Percentiles rank a stretch among this genome's conserved stretches.
These are phyloP conservation scores for Trichophyton schoenleinii DNA, from an alignment of 2,329 filamentous ascomycete species.

Conservation along the genomic window DNA sequence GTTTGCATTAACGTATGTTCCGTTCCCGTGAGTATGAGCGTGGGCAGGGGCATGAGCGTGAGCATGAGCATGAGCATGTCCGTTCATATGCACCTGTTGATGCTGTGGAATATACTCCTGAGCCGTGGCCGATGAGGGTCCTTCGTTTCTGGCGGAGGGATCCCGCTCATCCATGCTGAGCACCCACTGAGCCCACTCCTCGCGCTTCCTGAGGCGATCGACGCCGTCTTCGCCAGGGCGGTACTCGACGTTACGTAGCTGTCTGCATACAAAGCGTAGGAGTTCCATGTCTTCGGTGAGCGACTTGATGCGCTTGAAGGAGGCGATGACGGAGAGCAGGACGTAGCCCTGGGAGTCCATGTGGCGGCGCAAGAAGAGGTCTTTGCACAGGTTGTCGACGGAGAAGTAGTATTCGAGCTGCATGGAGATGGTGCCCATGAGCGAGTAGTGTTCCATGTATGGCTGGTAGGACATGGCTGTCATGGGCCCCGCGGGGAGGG, in stretches of 20 bases:
- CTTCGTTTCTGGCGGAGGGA: constrained; percentile 59
- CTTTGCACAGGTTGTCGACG: constrained; percentile 87
- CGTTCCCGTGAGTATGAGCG: background rate
- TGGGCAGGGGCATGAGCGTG: no score
- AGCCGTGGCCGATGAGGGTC: constrained; percentile 40
- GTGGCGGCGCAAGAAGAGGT: constrained; percentile 71
- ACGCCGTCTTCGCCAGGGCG: constrained; percentile 61
- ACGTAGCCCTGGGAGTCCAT: constrained; percentile 97
- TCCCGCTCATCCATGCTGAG: constrained; percentile 59
- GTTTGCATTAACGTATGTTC: constrained; percentile 17
- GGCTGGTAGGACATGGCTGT: constrained; percentile 46
- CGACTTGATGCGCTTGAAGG: constrained; percentile 73
- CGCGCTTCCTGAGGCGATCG: constrained; percentile 62
- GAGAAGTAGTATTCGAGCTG: constrained; percentile 92
- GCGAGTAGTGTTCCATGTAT: constrained; percentile 45
- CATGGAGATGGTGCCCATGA: constrained; percentile 47
- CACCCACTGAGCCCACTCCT: constrained; percentile 72
- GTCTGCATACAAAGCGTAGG: constrained; percentile 61
- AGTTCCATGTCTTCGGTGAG: constrained; percentile 60
- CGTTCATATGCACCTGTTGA: constrained; percentile 17
- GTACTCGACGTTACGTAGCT: constrained; percentile 62
- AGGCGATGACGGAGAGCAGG: constrained; percentile 60
- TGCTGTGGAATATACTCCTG: constrained; percentile 23
- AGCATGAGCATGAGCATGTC: background rate
- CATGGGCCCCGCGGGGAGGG: constrained; percentile 42